phyloP scores from a whole-genome alignment of 2,329 filamentous ascomycete species.

The Lasiodiplodia sp. region DNA sequence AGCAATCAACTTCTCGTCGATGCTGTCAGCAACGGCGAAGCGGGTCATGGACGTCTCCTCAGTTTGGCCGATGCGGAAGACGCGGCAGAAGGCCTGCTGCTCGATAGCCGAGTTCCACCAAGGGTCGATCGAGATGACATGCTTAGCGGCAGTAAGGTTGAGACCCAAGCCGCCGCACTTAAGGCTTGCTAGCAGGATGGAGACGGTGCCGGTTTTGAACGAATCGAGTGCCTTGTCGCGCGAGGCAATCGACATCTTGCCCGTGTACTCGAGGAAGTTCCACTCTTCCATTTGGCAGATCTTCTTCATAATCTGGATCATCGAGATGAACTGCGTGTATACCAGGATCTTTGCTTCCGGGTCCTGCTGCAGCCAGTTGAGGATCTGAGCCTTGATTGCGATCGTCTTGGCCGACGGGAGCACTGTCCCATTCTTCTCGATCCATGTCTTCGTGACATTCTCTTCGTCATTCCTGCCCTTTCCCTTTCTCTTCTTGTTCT shows the following conservation, averaged over 20 bases:
- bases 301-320: constrained; percentile 58
- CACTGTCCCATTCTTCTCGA: constrained; percentile 45
- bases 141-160: constrained; percentile 64
- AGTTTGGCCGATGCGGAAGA: constrained; percentile 70
- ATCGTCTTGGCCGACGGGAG: constrained; percentile 56
- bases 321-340: constrained; percentile 65
- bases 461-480: constrained; percentile 22
- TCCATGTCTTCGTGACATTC: constrained; percentile 46
- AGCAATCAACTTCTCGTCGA: constrained; percentile 64
- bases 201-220: constrained; percentile 53
- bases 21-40: constrained; percentile 61
- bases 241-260: constrained; percentile 53
- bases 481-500: constrained; percentile 32
- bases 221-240: constrained; percentile 55
- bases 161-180: constrained; percentile 65
- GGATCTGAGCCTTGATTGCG: constrained; percentile 54
- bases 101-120: constrained; percentile 69
- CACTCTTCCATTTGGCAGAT: constrained; percentile 61
- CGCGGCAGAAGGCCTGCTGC: constrained; percentile 69
- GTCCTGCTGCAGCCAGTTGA: constrained; percentile 55
- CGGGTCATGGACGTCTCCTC: constrained; percentile 66
- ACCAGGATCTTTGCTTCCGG: constrained; percentile 63
- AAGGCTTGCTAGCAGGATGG: constrained; percentile 63
- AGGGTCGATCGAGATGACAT: constrained; percentile 57
- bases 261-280: constrained; percentile 57